Conservation (phyloP, 73 alveolate species). For the Tetrahymena thermophila region DNA sequence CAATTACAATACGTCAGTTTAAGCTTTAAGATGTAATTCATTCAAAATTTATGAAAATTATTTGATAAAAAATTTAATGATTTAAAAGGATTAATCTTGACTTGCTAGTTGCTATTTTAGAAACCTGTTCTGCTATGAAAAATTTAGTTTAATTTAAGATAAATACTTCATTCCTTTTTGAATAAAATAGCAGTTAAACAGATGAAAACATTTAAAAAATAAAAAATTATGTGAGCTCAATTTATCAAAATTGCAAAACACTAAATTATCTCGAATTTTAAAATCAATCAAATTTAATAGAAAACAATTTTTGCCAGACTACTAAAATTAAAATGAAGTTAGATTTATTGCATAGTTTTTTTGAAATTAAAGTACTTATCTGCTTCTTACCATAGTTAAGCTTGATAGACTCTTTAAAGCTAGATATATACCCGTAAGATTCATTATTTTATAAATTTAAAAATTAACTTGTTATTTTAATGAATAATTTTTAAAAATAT, state of each 20-base stretch:
- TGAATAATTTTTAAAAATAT: too few species aligned
- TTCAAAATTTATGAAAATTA: too few species aligned
- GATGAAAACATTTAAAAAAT: background rate
- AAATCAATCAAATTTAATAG: background rate
- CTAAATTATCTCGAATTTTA: background rate
- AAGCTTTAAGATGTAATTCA: background rate
- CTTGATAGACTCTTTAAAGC: background rate
- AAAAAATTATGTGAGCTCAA: background rate
- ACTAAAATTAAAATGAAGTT: background rate
- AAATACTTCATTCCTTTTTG: background rate
- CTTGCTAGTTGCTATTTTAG: background rate
- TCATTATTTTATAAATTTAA: too few species aligned
- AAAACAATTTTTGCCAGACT: background rate
- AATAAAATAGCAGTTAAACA: background rate
- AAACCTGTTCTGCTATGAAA: background rate
- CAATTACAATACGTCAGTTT: background rate
- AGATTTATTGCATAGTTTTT: background rate
- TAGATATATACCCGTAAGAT: background rate
- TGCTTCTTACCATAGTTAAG: background rate
- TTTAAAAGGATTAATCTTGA: background rate
- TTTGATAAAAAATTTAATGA: too few species aligned
- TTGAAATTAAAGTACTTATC: background rate
- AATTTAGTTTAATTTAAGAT: background rate
- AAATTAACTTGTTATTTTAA: too few species aligned
- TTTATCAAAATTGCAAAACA: background rate